Evolutionary conservation across 2,329 filamentous ascomycete genomes (phyloP), one percentile per base, ranked within the genome.

Genomic region (Zymoseptoria pseudotritici): DNA sequence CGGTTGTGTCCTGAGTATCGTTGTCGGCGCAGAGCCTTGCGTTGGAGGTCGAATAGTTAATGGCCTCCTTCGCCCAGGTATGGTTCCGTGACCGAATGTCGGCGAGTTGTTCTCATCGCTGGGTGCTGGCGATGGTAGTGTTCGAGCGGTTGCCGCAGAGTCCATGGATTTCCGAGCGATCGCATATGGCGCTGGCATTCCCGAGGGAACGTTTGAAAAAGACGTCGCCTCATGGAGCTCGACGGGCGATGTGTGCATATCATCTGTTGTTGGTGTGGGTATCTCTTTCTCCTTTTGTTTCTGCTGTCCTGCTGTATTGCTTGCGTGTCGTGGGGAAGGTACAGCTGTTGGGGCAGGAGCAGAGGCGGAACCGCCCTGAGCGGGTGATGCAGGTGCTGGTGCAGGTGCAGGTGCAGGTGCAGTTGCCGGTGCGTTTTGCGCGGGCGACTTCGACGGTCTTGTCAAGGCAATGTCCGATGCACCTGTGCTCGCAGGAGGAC

Each of bases 71-170:
- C 52, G 20, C 6, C 57, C 56, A 26, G 26, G 46, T 22, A 57
- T 50, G 24, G 58, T 54, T 29, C 36, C 60, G 11, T 66, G 58
- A 10, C 51, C 53, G 11, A 65, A 50, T 4, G 60, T 60, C 21
- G 66, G 67, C 2, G 67, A 68, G n/a, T 66, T 59, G 76, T 64
- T 63, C 62, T 86, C 83, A 64, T 87, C 82, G 69, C 84, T 88
- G 10, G 83, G 80, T 11, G 84, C 80, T 31, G 86, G 85, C 13
- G 86, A 87, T 6, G 84, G 83, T 55, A 87, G 78, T 20, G 82
- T 46, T 46, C 36, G 36, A 46, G 36, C 36, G 36, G 36, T 46
- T n/a, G 36, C 36, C 13, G 17, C 36, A 17, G 13, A 17, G 13
- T 46, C 36, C 13, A 46, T 17, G 5, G 36, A 46, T n/a, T 46